Conservation (phyloP, 805 yeast genomes). For the Metschnikowia henanensis region DNA sequence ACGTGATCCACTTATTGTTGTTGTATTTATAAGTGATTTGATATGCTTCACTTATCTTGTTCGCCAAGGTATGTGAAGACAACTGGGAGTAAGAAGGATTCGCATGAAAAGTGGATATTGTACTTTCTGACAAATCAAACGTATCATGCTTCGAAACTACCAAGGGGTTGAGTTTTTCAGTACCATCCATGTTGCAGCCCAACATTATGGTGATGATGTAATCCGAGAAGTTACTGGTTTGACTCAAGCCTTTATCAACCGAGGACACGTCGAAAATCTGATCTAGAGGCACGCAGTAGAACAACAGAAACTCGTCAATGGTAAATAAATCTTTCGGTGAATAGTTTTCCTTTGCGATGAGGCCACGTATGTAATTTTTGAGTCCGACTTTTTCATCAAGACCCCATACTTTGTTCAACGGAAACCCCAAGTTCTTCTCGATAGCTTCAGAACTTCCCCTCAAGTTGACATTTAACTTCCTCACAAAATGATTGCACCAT, state of each 20-base stretch:
- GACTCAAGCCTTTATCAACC: constrained; percentile 43
- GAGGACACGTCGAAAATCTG: constrained; percentile 50
- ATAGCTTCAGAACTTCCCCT: constrained; percentile 46
- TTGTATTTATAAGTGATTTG: constrained; percentile 58
- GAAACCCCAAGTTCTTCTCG: constrained; percentile 27
- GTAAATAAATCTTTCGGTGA: constrained; percentile 55
- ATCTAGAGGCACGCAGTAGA: constrained; percentile 60
- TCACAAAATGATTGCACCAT: constrained; percentile 54
- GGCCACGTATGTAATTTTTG: constrained; percentile 38
- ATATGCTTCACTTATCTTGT: constrained; percentile 50
- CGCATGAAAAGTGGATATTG: constrained; percentile 20
- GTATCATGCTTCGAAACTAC: constrained; percentile 58
- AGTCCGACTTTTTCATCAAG: constrained; percentile 55
- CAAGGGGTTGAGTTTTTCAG: constrained; percentile 60
- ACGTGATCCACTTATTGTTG: constrained; percentile 61
- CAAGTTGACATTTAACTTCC: constrained; percentile 52
- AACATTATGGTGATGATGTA: constrained; percentile 54
- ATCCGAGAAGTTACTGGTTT: constrained; percentile 38
- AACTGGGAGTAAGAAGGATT: constrained; percentile 13
- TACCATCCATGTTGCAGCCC: constrained; percentile 62
- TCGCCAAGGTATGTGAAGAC: constrained; percentile 21
- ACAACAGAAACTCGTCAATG: constrained; percentile 59
- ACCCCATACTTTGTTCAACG: constrained; percentile 55
- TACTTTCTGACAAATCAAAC: constrained; percentile 35
- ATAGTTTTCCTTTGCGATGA: constrained; percentile 34